phyloP scores from a whole-genome alignment of 2,329 filamentous ascomycete species.

The Aspergillus melleus region DNA sequence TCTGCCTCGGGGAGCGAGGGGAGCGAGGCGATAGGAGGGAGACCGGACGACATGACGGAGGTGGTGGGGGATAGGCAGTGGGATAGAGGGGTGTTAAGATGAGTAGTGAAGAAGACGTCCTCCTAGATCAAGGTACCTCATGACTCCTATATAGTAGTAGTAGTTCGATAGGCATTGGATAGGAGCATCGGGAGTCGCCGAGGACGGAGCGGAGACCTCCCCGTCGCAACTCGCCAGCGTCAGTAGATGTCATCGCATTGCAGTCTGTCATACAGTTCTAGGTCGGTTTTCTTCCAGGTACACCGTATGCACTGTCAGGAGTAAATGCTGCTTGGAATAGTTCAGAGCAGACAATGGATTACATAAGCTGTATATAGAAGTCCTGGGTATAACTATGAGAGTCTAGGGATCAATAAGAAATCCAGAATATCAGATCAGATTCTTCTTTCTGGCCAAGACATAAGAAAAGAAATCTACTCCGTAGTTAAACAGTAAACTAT shows the following conservation, averaged over 20 bases:
- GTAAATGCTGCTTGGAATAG: too few relatives aligned
- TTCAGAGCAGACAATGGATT: too few relatives aligned
- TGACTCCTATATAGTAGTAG: conserved; percentile 1
- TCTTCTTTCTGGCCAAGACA: too few relatives aligned
- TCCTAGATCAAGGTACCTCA: background rate
- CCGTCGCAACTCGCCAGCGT: background rate
- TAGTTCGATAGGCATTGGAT: background rate
- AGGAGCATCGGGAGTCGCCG: conserved; percentile 24
- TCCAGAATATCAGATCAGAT: too few relatives aligned
- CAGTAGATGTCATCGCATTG: background rate
- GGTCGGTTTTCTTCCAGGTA: too few relatives aligned
- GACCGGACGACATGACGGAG: conserved; percentile 27
- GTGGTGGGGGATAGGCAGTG: background rate
- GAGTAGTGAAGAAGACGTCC: background rate
- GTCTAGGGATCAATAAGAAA: too few relatives aligned
- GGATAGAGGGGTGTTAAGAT: background rate
- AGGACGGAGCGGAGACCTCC: conserved; percentile 23
- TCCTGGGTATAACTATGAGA: too few relatives aligned
- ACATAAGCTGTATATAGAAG: too few relatives aligned
- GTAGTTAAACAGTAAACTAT: too few relatives aligned
- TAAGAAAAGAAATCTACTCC: too few relatives aligned
- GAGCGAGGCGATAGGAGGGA: conserved; percentile 62
- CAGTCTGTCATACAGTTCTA: too few relatives aligned
- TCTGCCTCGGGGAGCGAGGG: conserved; percentile 55
- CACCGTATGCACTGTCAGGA: too few relatives aligned